These are phyloP conservation scores for Drechslerella coelobrocha DNA, from an alignment of 2,329 filamentous ascomycete genomes.

Conservation along the genomic window DNA sequence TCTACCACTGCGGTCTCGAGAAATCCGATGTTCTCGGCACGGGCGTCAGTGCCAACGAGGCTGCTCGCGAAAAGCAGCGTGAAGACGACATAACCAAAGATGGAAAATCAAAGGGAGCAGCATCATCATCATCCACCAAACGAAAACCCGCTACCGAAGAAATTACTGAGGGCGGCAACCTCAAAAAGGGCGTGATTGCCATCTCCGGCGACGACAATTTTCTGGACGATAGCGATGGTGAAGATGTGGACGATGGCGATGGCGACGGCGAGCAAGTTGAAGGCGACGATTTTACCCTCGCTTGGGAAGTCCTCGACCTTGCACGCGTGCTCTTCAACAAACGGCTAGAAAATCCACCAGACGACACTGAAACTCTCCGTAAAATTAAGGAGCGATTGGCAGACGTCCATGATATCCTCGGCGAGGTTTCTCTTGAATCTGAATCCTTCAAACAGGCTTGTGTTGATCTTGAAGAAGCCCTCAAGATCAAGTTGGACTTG, in stretches of 20 bases:
- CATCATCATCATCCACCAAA: conserved; percentile 55
- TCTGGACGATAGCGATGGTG: conserved; percentile 62
- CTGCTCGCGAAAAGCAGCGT: conserved; percentile 63
- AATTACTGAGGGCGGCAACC: conserved; percentile 56
- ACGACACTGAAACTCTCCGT: conserved; percentile 56
- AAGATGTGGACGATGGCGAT: conserved; percentile 59
- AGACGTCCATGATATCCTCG: conserved; percentile 90
- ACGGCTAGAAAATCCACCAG: conserved; percentile 58
- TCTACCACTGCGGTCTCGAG: conserved; percentile 91
- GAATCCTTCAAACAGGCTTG: conserved; percentile 91
- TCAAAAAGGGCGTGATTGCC: conserved; percentile 64
- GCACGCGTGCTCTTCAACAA: conserved; percentile 72
- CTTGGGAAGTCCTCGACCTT: conserved; percentile 82
- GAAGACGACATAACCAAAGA: conserved; percentile 64
- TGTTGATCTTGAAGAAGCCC: conserved; percentile 76
- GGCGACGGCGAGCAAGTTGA: conserved; percentile 63
- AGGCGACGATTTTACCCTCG: conserved; percentile 74
- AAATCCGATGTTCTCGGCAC: conserved; percentile 94
- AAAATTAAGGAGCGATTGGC: conserved; percentile 70
- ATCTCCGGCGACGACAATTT: conserved; percentile 93
- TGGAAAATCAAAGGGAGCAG: conserved; percentile 58
- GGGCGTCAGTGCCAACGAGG: conserved; percentile 64
- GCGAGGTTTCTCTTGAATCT: conserved; percentile 96
- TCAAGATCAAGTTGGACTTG: conserved; percentile 79
- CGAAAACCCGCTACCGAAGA: conserved; percentile 53